Conservation (phyloP, 2,329 filamentous ascomycete genomes). For the Hypoxylon sp. region DNA sequence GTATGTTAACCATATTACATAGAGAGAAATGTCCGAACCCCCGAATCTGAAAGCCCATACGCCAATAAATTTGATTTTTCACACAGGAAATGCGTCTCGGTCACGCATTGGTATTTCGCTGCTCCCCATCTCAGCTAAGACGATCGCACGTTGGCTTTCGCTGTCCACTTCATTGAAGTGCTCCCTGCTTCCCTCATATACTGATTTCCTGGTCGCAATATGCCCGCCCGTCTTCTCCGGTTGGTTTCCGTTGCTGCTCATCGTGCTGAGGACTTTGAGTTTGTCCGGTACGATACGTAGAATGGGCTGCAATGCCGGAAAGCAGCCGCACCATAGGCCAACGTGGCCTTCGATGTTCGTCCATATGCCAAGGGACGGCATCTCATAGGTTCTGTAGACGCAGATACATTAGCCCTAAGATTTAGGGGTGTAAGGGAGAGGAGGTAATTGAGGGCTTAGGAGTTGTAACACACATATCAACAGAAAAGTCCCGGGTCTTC, state of each 20-base stretch:
- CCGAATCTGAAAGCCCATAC: background rate
- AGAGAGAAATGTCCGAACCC: conserved; percentile 1
- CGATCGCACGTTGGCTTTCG: conserved; percentile 36
- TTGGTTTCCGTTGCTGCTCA: conserved; percentile 10
- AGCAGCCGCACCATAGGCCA: conserved; percentile 61
- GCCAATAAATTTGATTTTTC: background rate
- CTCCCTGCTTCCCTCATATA: background rate
- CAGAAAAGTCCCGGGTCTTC: conserved; percentile 50
- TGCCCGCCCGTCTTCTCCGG: background rate
- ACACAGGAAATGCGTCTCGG: conserved; percentile 14
- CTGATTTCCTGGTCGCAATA: conserved; percentile 6
- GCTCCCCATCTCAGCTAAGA: conserved; percentile 22
- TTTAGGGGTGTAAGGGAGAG: conserved; percentile 1
- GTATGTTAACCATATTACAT: conserved; percentile 5
- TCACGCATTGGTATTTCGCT: conserved; percentile 9
- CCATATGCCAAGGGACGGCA: conserved; percentile 57
- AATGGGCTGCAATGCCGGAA: conserved; percentile 59
- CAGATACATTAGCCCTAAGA: conserved; percentile 7
- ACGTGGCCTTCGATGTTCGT: conserved; percentile 60
- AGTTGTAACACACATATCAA: conserved; percentile 53
- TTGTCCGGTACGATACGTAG: conserved; percentile 52
- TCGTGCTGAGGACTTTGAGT: conserved; percentile 48
- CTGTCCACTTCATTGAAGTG: conserved; percentile 8
- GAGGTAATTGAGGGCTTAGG: no score
- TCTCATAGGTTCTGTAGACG: conserved; percentile 55